Base-by-base conservation (phyloP, 1,284 basidiomycete species). In the Moniliella sp. region DNA sequence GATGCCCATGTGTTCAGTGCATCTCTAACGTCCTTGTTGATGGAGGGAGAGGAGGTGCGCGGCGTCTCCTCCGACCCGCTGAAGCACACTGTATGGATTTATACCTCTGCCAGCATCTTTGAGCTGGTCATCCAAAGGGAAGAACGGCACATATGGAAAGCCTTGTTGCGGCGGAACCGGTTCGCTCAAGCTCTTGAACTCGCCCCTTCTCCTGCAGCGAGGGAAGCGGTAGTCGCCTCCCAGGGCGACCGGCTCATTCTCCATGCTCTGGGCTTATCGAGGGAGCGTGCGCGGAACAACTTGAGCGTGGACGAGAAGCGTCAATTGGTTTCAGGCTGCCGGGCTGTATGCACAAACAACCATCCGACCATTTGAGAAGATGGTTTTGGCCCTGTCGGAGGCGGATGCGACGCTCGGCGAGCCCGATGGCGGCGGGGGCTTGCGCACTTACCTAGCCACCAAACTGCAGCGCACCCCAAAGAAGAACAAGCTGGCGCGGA, bases 61-160 rank as follows among this genome's bases (percentile, higher is more conserved):
- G 52, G 49, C 8, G 41, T 43, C 4, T 40, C 48, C n/a, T 36
- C 52, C 27, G 91, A 99, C 61, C 75, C 78, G 5, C 72, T 80
- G 3, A 73, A 79, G 5, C 74, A 73, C 54, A 94, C 88, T 3
- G 88, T 78, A 50, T 99, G 91, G 91, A 70, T 91, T 2, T 91
- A 79, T 58, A 86, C 88, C 0, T 74, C 82, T 45, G 71, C 75
- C 37, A 78, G 80, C 0, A 71, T 99, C 27, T 84, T 82, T 49
- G 91, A 99, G 54, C 65, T 99, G 12, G 72, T 78, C 10, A 69
- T 83, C 11, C 69, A 69, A 7, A 80, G 88, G 45, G 91, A 99
- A 64, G 78, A 79, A 48, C 72, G 86, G 3, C 78, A 94, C 53
- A 75, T 97, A 4, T 99, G 91, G 91, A 75, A 75, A 40, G 76